Percentiles rank a stretch among this genome's conserved stretches.
phyloP scores from a whole-genome alignment of 306 rosid species.

The Sphenostylis stenocarpa region DNA sequence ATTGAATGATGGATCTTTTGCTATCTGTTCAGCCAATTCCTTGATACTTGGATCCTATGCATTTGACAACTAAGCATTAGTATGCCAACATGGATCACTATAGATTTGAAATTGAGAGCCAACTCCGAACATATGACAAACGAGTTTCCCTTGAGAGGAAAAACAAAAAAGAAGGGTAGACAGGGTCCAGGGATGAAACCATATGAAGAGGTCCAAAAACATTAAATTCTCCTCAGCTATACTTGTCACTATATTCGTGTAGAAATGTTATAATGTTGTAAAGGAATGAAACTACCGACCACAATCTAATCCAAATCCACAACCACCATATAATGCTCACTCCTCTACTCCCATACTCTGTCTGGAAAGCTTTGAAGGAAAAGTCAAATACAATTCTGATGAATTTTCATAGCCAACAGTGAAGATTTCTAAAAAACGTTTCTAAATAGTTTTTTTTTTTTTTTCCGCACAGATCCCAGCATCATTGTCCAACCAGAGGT shows the following conservation, averaged over 20 bases:
- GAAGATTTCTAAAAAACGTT: not conserved
- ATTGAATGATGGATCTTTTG: constrained; percentile 92
- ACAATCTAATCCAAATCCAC: constrained; percentile 22
- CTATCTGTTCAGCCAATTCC: constrained; percentile 94
- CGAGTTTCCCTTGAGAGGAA: constrained; percentile 12
- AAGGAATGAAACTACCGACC: not conserved
- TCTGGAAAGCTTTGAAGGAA: constrained; percentile 4
- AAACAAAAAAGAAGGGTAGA: not conserved
- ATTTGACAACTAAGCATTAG: constrained; percentile 30
- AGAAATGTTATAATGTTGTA: no score
- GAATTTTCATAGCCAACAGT: constrained; percentile 7
- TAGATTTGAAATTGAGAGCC: constrained; percentile 1
- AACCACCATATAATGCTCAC: constrained; percentile 4
- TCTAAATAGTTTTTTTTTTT: not conserved
- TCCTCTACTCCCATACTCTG: not conserved
- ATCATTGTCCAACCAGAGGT: constrained; percentile 24
- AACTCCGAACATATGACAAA: constrained; percentile 27
- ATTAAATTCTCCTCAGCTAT: constrained; percentile 6
- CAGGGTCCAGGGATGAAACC: not conserved
- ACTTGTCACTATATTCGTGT: not conserved
- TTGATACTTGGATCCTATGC: constrained; percentile 95
- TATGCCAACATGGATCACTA: not conserved
- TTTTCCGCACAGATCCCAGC: not conserved
- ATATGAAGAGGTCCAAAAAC: not conserved
- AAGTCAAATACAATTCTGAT: not conserved